These are phyloP conservation scores for Arthrobotrys iridis DNA, from an alignment of 2,329 filamentous ascomycete species.

Conservation along the genomic window DNA sequence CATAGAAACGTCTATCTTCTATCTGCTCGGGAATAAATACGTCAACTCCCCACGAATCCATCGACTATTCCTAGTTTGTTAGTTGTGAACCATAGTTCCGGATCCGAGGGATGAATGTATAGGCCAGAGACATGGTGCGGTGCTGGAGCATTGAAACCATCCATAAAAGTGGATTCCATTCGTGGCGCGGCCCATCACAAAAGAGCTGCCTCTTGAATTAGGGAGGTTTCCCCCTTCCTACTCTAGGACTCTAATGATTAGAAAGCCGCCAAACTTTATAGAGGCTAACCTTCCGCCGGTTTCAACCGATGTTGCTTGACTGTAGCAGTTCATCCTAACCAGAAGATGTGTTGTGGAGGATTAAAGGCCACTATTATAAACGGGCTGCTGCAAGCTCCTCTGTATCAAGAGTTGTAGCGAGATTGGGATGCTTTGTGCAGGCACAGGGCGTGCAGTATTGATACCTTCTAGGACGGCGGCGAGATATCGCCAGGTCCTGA, in stretches of 20 bases:
- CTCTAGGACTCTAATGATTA: too few species aligned
- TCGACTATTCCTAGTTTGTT: slow-evolving; percentile 13
- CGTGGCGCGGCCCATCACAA: not conserved
- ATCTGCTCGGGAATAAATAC: not conserved
- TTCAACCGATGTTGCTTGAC: slow-evolving; percentile 32
- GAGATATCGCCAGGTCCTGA: not conserved
- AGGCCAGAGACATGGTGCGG: not conserved
- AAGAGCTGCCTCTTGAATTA: not conserved
- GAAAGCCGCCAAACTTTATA: too few species aligned
- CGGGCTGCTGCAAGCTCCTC: not conserved
- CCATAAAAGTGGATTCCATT: not conserved
- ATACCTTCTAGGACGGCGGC: not conserved
- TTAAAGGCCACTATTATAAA: not conserved
- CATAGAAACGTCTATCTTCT: not conserved
- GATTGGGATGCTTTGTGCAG: not conserved
- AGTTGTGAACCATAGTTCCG: slow-evolving; percentile 22
- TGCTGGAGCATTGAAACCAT: not conserved
- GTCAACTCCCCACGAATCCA: not conserved
- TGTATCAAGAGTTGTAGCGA: slow-evolving; percentile 3
- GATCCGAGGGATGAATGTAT: slow-evolving; percentile 4
- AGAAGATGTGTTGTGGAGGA: slow-evolving; percentile 43
- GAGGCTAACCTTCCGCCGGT: slow-evolving; percentile 13
- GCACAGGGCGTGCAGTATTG: not conserved
- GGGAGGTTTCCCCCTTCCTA: too few species aligned
- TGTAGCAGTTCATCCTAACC: slow-evolving; percentile 25